These are phyloP conservation scores for Kalanchoe fedtschenkoi DNA, from an alignment of 164 flowering plant species.

Conservation along the genomic window DNA sequence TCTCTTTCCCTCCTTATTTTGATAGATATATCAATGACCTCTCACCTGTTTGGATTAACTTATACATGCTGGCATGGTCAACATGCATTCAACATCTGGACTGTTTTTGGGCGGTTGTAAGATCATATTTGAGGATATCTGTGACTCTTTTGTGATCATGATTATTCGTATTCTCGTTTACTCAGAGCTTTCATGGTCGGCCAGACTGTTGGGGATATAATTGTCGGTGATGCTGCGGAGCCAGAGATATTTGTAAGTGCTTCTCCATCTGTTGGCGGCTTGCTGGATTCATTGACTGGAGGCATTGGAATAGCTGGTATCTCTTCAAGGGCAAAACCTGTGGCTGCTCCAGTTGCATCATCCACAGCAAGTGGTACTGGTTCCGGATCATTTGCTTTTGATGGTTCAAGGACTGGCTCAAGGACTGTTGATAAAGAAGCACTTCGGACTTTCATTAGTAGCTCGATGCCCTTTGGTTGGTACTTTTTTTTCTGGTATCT, in stretches of 20 bases:
- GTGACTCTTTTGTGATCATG: not conserved
- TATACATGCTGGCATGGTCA: no score
- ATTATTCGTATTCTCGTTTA: not conserved
- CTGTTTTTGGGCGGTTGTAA: not conserved
- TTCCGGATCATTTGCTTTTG: conserved; percentile 46
- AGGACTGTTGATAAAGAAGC: conserved; percentile 77
- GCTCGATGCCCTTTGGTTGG: conserved; percentile 99
- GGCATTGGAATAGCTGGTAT: conserved; percentile 88
- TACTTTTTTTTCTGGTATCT: conserved; percentile 45
- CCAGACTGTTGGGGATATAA: conserved; percentile 73
- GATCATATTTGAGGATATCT: no score
- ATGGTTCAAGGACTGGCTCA: conserved; percentile 57
- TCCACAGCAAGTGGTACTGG: conserved; percentile 42
- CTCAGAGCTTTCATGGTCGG: conserved; percentile 78
- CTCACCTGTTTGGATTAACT: no score
- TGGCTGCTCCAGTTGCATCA: conserved; percentile 67
- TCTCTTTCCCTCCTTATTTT: no score
- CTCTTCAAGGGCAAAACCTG: conserved; percentile 80
- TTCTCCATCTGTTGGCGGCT: conserved; percentile 78
- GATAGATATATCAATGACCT: no score
- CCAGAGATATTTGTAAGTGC: conserved; percentile 77
- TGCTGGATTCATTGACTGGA: conserved; percentile 94
- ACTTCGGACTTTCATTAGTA: conserved; percentile 62
- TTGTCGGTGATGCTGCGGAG: conserved; percentile 59
- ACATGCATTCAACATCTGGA: no score